These are phyloP conservation scores for Rossbeevera mucosa DNA, from an alignment of 768 basidiomycete genomes.

Conservation along the genomic window DNA sequence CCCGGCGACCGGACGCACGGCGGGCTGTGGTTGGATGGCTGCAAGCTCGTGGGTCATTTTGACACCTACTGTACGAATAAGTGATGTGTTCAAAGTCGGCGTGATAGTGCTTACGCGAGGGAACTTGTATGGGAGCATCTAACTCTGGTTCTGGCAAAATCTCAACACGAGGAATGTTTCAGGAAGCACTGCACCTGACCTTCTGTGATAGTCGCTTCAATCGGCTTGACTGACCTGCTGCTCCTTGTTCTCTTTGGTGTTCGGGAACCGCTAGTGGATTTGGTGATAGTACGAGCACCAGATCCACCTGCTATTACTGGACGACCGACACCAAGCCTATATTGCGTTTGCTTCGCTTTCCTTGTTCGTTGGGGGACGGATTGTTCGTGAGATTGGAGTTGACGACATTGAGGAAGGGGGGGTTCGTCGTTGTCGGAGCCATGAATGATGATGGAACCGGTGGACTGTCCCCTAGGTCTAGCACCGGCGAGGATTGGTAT, in stretches of 20 bases:
- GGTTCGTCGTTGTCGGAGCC: slow-evolving; percentile 41
- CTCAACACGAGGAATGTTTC: slow-evolving; percentile 9
- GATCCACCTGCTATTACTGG: slow-evolving; percentile 61
- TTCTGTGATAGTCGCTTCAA: slow-evolving; percentile 55
- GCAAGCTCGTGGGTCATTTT: slow-evolving; percentile 1
- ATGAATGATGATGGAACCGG: slow-evolving; percentile 36
- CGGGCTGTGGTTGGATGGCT: slow-evolving; percentile 4
- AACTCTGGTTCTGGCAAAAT: slow-evolving; percentile 23
- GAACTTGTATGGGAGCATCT: slow-evolving; percentile 8
- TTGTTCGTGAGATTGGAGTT: slow-evolving; percentile 13
- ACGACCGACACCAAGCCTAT: slow-evolving; percentile 65
- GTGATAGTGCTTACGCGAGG: slow-evolving; percentile 13
- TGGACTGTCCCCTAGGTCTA: slow-evolving; percentile 31
- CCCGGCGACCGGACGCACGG: not conserved
- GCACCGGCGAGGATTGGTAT: slow-evolving; percentile 26
- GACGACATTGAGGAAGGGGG: slow-evolving; percentile 19
- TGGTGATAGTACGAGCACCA: slow-evolving; percentile 63
- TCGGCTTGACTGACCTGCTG: slow-evolving; percentile 46
- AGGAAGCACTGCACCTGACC: slow-evolving; percentile 30
- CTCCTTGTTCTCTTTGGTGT: slow-evolving; percentile 44
- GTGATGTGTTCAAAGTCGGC: not conserved
- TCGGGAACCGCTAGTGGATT: slow-evolving; percentile 48
- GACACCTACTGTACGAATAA: slow-evolving; percentile 4
- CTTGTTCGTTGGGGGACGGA: slow-evolving; percentile 41
- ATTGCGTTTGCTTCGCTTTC: slow-evolving; percentile 71